phyloP scores from a whole-genome alignment of 2,329 filamentous ascomycete genomes.

The Cladophialophora chaetospira region DNA sequence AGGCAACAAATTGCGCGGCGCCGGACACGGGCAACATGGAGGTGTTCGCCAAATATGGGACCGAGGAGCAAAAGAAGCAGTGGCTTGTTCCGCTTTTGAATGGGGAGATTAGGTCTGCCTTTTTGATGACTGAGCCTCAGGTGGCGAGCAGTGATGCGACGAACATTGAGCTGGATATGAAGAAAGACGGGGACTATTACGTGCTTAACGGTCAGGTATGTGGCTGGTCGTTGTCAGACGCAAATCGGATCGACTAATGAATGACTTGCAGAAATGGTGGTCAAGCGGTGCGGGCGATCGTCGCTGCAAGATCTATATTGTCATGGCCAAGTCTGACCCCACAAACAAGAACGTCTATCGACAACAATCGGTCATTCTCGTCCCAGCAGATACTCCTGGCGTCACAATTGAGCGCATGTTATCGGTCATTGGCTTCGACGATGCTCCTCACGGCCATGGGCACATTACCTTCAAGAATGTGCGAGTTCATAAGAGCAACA shows the following conservation, averaged over 20 bases:
- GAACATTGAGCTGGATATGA: constrained; percentile 85
- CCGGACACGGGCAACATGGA: constrained; percentile 97
- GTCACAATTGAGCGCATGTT: constrained; percentile 95
- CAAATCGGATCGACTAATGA: not conserved
- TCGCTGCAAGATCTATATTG: constrained; percentile 88
- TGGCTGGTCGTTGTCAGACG: not conserved
- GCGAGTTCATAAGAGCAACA: constrained; percentile 75
- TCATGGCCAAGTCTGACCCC: constrained; percentile 91
- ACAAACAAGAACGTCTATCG: constrained; percentile 75
- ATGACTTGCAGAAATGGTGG: constrained; percentile 86
- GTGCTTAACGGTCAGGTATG: constrained; percentile 71
- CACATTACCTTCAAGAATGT: constrained; percentile 90
- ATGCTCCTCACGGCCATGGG: constrained; percentile 96
- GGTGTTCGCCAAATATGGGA: constrained; percentile 86
- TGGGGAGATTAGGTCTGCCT: constrained; percentile 83
- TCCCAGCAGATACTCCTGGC: constrained; percentile 76
- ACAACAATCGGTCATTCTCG: constrained; percentile 91
- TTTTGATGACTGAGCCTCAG: constrained; percentile 91
- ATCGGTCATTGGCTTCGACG: constrained; percentile 91
- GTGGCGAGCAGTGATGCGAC: constrained; percentile 88
- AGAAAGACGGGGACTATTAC: constrained; percentile 80
- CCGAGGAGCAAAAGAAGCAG: constrained; percentile 68
- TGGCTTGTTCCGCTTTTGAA: constrained; percentile 82
- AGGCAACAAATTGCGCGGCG: constrained; percentile 86
- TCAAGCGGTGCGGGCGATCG: constrained; percentile 92